A percentile compares a stretch with the other conserved stretches of the same genome.
Conservation (phyloP, 106 monocot genomes). For the Phalaenopsis equestris region DNA sequence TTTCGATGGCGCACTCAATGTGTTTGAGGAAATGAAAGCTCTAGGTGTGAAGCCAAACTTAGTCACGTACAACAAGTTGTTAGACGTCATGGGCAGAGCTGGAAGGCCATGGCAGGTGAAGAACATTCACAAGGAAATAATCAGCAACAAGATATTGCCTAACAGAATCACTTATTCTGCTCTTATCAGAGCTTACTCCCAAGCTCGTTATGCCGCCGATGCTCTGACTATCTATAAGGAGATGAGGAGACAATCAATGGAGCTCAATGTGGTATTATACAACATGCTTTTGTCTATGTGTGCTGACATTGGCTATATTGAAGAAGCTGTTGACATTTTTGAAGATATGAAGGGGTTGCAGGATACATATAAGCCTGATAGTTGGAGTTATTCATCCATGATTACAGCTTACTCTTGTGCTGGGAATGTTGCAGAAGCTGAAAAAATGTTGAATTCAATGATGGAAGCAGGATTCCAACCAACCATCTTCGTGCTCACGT, state of each 20-base stretch:
- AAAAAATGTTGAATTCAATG: constrained; percentile 67
- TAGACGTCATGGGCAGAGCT: constrained; percentile 78
- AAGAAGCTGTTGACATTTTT: constrained; percentile 59
- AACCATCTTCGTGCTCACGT: constrained; percentile 76
- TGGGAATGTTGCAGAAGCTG: constrained; percentile 62
- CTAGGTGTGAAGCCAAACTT: constrained; percentile 70
- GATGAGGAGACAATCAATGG: constrained; percentile 49
- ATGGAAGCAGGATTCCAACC: constrained; percentile 62
- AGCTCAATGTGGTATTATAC: constrained; percentile 47
- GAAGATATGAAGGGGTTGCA: constrained; percentile 58
- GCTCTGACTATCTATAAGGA: constrained; percentile 48
- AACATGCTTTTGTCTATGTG: constrained; percentile 89
- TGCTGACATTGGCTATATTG: constrained; percentile 68
- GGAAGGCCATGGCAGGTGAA: constrained; percentile 83
- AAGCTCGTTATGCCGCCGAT: constrained; percentile 65
- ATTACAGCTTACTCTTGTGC: constrained; percentile 78
- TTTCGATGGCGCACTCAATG: constrained; percentile 74
- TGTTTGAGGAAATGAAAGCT: constrained; percentile 89
- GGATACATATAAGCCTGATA: constrained; percentile 47
- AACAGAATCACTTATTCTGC: constrained; percentile 46
- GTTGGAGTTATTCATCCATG: constrained; percentile 76
- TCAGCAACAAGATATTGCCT: constrained; percentile 32
- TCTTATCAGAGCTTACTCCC: constrained; percentile 48
- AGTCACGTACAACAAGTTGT: constrained; percentile 58
- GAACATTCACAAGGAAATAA: constrained; percentile 66